Evolutionary conservation across 1,284 basidiomycete genomes (phyloP).

Genomic region (Amylostereum chailletii): DNA sequence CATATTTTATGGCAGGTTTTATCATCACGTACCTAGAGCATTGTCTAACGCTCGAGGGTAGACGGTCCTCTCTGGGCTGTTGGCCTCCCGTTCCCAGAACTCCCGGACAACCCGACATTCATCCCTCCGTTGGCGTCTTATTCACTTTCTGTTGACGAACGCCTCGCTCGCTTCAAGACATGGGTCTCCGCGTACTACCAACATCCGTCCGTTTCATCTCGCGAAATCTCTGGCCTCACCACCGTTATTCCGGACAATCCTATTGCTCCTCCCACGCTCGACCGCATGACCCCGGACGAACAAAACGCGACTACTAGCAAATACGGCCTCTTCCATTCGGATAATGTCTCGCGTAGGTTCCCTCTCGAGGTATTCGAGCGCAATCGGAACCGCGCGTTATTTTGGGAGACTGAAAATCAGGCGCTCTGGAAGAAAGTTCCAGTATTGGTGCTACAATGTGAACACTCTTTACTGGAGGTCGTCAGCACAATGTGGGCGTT

Average conservation of each 20-base stretch:
- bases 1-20: conserved; percentile 10
- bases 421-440: conserved; percentile 3
- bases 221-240: conserved; percentile 4
- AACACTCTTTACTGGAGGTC: conserved; percentile 7
- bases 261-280: neutral
- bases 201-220: conserved; percentile 8
- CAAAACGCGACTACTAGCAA: conserved; percentile 2
- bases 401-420: neutral
- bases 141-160: conserved; percentile 4
- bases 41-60: neutral
- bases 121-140: neutral
- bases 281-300: conserved; percentile 10
- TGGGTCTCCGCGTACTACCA: conserved; percentile 10
- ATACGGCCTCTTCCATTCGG: conserved; percentile 5
- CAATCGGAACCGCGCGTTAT: conserved; percentile 9
- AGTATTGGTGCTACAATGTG: conserved; percentile 7
- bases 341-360: conserved; percentile 1
- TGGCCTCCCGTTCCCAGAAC: conserved; percentile 1
- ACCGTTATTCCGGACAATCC: neutral
- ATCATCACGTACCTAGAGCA: neutral
- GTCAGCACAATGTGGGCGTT: conserved; percentile 9
- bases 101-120: neutral
- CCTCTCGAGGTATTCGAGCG: neutral
- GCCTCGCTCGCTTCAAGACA: conserved; percentile 2
- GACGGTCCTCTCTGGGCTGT: conserved; percentile 9